Conservation (phyloP, 495 filamentous ascomycete genomes). For the Podospora appendiculata region DNA sequence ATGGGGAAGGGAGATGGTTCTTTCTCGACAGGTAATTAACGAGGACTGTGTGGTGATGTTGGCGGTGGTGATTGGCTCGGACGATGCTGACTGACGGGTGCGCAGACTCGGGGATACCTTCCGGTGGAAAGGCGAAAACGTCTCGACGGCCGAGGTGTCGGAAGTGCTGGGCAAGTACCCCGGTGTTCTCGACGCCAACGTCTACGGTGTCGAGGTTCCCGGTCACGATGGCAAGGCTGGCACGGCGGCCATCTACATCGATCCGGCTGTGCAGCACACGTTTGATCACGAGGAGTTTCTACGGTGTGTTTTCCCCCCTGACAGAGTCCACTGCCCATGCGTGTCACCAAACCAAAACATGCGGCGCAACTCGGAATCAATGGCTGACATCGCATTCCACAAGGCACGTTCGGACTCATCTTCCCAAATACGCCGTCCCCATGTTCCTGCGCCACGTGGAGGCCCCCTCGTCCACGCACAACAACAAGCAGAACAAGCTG, state of each 20-base stretch:
- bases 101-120: slow-evolving; percentile 64
- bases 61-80: no score
- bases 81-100: neutral
- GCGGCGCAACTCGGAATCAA: no score
- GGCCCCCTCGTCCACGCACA: slow-evolving; percentile 59
- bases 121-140: slow-evolving; percentile 80
- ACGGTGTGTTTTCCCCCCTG: slow-evolving; percentile 25
- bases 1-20: slow-evolving; percentile 65
- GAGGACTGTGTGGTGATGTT: neutral
- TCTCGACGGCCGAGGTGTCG: slow-evolving; percentile 69
- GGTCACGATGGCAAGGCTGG: slow-evolving; percentile 66
- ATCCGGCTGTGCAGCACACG: slow-evolving; percentile 25
- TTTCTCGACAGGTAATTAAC: slow-evolving; percentile 54
- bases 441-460: slow-evolving; percentile 61
- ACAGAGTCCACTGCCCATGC: no score
- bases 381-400: neutral
- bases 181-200: slow-evolving; percentile 65
- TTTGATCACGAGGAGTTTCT: slow-evolving; percentile 51
- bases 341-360: no score
- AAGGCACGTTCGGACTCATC: slow-evolving; percentile 43
- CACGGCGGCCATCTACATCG: slow-evolving; percentile 51
- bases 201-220: slow-evolving; percentile 69
- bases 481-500: slow-evolving; percentile 80
- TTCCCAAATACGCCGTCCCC: slow-evolving; percentile 72
- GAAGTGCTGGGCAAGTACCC: slow-evolving; percentile 59